Conservation (phyloP, 768 basidiomycete genomes). For the Pleurotus sapidus region DNA sequence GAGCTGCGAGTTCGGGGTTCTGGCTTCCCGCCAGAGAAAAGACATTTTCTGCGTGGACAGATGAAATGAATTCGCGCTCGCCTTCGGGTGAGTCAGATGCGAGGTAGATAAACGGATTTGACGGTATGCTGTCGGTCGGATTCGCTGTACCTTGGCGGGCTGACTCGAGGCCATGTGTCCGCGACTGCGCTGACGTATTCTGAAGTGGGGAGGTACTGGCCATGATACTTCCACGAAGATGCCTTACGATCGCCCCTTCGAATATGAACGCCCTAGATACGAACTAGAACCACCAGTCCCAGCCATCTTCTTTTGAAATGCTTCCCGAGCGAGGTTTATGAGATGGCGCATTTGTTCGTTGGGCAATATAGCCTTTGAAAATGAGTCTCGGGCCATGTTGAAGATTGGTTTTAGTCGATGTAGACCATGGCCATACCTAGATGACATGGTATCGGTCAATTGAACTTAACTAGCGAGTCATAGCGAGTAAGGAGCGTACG, state of each 20-base stretch:
- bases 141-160: conserved; percentile 9
- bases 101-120: conserved; percentile 45
- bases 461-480: neutral
- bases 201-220: conserved; percentile 43
- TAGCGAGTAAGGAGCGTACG: conserved; percentile 39
- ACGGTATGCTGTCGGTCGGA: conserved; percentile 12
- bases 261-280: conserved; percentile 60
- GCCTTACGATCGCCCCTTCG: conserved; percentile 59
- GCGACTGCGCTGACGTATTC: conserved; percentile 44
- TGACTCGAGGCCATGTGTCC: conserved; percentile 37
- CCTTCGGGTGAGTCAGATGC: conserved; percentile 59
- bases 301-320: conserved; percentile 30
- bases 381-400: conserved; percentile 41
- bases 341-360: conserved; percentile 41
- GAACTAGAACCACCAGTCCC: neutral
- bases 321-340: conserved; percentile 47
- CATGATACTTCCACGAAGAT: conserved; percentile 38
- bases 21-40: conserved; percentile 46
- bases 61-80: conserved; percentile 35
- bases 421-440: conserved; percentile 50
- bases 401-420: conserved; percentile 59
- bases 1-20: conserved; percentile 35
- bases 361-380: conserved; percentile 51
- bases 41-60: conserved; percentile 31
- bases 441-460: conserved; percentile 3